Base-by-base conservation (phyloP, 768 basidiomycete genomes). In the Sarcodon aspratus region DNA sequence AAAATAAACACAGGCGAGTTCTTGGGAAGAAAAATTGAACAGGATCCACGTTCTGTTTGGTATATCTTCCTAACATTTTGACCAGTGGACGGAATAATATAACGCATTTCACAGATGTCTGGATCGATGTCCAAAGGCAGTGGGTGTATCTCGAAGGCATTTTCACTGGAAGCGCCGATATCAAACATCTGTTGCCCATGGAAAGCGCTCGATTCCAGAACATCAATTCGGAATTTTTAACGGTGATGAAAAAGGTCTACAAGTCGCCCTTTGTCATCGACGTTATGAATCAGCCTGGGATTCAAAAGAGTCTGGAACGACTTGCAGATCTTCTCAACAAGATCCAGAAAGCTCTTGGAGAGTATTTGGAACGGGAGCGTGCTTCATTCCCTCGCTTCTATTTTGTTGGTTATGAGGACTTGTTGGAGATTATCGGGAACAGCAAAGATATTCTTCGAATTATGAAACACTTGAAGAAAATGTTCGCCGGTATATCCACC, bases 91-190 rank as follows among this genome's bases (percentile, higher is more conserved):
- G 42, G n/a, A 21, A 45, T 44, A 21, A 6, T 9, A 36, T 33
- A 33, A 1, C n/a, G 31, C 3, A 2, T 36, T 35, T 40, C 12
- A 21, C 54, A 91, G 90, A 99, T 65, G 86, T 98, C 35, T 99
- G 96, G 96, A 96, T 99, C 56, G 96, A 99, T 57, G 96, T 99
- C 12, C 96, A 99, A 58, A 81, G 96, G 7, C 96, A 99, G 70
- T 99, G 96, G 96, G 96, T 99, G 1, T 99, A 99, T 62, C 76
- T 99, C 47, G 96, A 99, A 65, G 96, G 96, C 38, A 99, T 99
- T 57, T 99, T 99, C 68, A 91, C 95, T n/a, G 94, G 95, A 33
- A 97, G 93, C 57, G 96, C 94, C 21, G 96, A 99, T 61, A 98
- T 99, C 76, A 98, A 98, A 63, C 96, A 99, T 63, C 80, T 99